phyloP scores from a whole-genome alignment of 441 rosid species.

The Flueggea neowawraea region DNA sequence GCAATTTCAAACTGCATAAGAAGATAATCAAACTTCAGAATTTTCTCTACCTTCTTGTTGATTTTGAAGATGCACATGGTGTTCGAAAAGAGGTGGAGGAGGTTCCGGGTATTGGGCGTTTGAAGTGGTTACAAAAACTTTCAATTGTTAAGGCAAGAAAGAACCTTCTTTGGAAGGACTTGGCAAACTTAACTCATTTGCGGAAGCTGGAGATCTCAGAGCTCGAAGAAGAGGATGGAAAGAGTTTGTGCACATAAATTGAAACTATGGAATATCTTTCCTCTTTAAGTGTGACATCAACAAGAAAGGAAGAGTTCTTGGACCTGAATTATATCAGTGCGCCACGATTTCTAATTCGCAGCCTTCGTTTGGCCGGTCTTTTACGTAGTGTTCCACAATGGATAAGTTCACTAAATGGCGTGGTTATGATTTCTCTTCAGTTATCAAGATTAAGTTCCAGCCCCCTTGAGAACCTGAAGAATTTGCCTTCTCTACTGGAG shows the following conservation, averaged over 20 bases:
- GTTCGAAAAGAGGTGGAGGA: neutral
- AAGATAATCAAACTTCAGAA: slow-evolving; percentile 3
- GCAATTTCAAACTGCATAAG: neutral
- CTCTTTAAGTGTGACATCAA: neutral
- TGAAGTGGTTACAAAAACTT: slow-evolving; percentile 27
- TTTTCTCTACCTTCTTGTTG: neutral
- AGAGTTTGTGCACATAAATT: slow-evolving; percentile 21
- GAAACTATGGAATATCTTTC: slow-evolving; percentile 18
- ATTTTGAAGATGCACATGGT: neutral
- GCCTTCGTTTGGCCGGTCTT: neutral
- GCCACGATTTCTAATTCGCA: neutral
- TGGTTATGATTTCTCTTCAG: neutral
- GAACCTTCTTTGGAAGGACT: slow-evolving; percentile 10
- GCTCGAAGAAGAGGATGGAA: slow-evolving; percentile 20
- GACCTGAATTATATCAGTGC: neutral
- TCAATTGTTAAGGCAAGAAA: slow-evolving; percentile 20
- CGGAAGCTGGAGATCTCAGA: slow-evolving; percentile 26
- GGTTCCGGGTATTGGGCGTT: slow-evolving; percentile 11
- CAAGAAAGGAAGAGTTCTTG: neutral
- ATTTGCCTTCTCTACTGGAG: slow-evolving; percentile 24
- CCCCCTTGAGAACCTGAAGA: slow-evolving; percentile 22
- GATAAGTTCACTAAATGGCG: neutral
- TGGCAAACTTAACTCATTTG: slow-evolving; percentile 25
- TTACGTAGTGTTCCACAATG: neutral
- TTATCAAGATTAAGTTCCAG: slow-evolving; percentile 7